phyloP scores from a whole-genome alignment of 176 grass and related monocot species.

The Cymbopogon citratus region DNA sequence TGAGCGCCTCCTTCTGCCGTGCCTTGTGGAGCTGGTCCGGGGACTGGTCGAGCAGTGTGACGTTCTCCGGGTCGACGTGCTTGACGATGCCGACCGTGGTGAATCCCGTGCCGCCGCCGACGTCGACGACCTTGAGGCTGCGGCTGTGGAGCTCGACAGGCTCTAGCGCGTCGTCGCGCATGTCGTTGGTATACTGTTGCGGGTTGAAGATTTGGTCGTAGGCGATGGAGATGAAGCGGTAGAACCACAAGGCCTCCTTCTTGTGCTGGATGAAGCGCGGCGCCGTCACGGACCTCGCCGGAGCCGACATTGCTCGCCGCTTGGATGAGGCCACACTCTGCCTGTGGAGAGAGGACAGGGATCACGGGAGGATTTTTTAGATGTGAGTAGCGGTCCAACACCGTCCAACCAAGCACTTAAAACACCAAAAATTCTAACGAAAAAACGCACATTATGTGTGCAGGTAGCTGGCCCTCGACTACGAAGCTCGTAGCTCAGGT shows the following conservation, averaged over 20 bases:
- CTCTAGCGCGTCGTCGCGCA: conserved; percentile 84
- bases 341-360: too few species aligned
- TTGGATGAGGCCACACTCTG: too few species aligned
- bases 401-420: too few species aligned
- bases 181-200: conserved; percentile 95
- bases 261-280: conserved; percentile 98
- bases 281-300: conserved; percentile 33
- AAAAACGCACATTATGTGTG: too few species aligned
- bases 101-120: conserved; percentile 78
- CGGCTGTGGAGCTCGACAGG: conserved; percentile 60
- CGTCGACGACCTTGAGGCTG: conserved; percentile 70
- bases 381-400: too few species aligned
- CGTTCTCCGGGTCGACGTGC: conserved; percentile 59
- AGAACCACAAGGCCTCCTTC: conserved; percentile 99
- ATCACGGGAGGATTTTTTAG: too few species aligned
- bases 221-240: conserved; percentile 84
- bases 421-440: too few species aligned
- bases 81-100: conserved; percentile 85
- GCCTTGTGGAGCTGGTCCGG: conserved; percentile 95
- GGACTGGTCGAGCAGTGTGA: conserved; percentile 85
- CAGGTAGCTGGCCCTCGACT: too few species aligned
- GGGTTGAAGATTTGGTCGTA: conserved; percentile 96
- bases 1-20: conserved; percentile 62
- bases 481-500: too few species aligned
- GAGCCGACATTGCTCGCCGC: too few species aligned